Percentiles rank a stretch among this genome's conserved stretches.
phyloP scores from a whole-genome alignment of 306 rosid genomes.

The Cicer judaicum region DNA sequence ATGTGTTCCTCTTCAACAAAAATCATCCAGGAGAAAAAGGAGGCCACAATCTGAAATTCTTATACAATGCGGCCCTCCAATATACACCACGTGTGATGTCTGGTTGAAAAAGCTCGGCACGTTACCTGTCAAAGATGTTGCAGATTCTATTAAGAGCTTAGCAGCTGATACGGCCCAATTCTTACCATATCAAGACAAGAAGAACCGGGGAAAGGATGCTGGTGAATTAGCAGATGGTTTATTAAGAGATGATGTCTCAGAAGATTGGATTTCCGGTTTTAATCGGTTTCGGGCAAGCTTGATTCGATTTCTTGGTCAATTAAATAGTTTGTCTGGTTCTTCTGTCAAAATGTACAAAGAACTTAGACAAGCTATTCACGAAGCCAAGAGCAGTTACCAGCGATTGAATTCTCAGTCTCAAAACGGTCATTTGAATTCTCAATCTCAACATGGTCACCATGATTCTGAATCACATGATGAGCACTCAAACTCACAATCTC shows the following conservation, averaged over 20 bases:
- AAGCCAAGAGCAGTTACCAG: slow-evolving; percentile 45
- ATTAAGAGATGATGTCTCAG: slow-evolving; percentile 58
- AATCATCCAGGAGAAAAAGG: slow-evolving; percentile 62
- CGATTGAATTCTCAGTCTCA: slow-evolving; percentile 51
- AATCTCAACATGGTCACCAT: slow-evolving; percentile 31
- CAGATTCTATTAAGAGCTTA: slow-evolving; percentile 65
- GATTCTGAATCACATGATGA: slow-evolving; percentile 52
- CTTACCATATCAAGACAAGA: slow-evolving; percentile 78
- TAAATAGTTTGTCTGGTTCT: slow-evolving; percentile 63
- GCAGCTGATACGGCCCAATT: slow-evolving; percentile 64
- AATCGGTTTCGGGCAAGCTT: slow-evolving; percentile 66
- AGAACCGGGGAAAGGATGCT: slow-evolving; percentile 59
- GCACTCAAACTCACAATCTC: slow-evolving; percentile 47
- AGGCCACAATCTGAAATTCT: slow-evolving; percentile 36
- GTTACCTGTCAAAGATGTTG: slow-evolving; percentile 60
- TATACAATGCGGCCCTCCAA: slow-evolving; percentile 64
- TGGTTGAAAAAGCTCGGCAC: slow-evolving; percentile 65
- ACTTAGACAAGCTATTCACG: slow-evolving; percentile 53
- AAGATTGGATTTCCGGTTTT: slow-evolving; percentile 63
- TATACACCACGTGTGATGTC: slow-evolving; percentile 62
- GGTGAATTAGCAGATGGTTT: slow-evolving; percentile 55
- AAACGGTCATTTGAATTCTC: slow-evolving; percentile 39
- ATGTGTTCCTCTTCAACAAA: slow-evolving; percentile 63
- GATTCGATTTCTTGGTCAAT: slow-evolving; percentile 58
- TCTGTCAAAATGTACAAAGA: slow-evolving; percentile 66